A percentile compares a stretch with the other conserved stretches of the same genome.
These are phyloP conservation scores for Taphrina betulina DNA, from an alignment of 1,139 yeast species.

Conservation along the genomic window DNA sequence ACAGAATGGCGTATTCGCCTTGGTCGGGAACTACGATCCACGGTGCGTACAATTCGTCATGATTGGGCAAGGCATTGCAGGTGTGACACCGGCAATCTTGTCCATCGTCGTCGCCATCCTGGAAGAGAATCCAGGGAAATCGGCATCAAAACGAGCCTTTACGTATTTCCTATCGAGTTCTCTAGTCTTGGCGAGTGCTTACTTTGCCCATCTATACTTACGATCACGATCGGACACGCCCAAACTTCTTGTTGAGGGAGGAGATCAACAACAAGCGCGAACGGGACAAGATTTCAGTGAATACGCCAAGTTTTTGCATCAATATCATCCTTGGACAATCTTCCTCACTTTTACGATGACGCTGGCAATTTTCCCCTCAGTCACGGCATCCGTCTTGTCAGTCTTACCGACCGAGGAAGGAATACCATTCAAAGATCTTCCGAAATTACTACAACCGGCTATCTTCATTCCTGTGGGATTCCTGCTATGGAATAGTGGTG, in stretches of 20 bases:
- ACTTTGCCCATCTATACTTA: slow-evolving; percentile 32
- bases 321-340: slow-evolving; percentile 65
- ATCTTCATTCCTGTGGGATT: slow-evolving; percentile 75
- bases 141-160: slow-evolving; percentile 15
- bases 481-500: slow-evolving; percentile 87
- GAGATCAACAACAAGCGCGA: slow-evolving; percentile 4
- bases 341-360: slow-evolving; percentile 75
- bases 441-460: slow-evolving; percentile 47
- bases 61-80: slow-evolving; percentile 31
- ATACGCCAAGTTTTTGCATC: slow-evolving; percentile 48
- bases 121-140: not conserved
- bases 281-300: slow-evolving; percentile 5
- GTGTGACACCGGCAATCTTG: slow-evolving; percentile 26
- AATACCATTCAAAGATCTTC: slow-evolving; percentile 30
- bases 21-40: slow-evolving; percentile 18
- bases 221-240: slow-evolving; percentile 28
- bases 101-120: slow-evolving; percentile 22
- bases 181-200: slow-evolving; percentile 16
- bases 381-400: slow-evolving; percentile 71
- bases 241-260: not conserved
- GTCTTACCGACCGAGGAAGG: slow-evolving; percentile 45
- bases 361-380: slow-evolving; percentile 73
- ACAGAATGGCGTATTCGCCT: slow-evolving; percentile 62
- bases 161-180: slow-evolving; percentile 22
- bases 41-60: slow-evolving; percentile 19